phyloP scores from a whole-genome alignment of 2,329 filamentous ascomycete species.

The Amauroascus verrucosus region DNA sequence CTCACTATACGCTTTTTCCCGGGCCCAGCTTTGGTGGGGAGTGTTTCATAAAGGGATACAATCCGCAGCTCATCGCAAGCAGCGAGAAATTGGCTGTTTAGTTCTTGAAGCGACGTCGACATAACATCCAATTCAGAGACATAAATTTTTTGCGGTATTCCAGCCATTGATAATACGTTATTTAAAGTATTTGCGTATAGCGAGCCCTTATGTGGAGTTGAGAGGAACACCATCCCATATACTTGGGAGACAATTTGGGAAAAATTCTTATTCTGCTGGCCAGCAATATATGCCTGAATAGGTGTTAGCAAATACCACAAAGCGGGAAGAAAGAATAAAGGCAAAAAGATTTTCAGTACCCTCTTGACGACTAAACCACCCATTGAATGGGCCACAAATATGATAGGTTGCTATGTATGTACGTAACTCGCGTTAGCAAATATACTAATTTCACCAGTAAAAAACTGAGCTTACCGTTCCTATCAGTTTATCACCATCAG shows the following conservation, averaged over 20 bases:
- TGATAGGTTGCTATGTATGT: constrained; percentile 23
- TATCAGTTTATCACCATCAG: background rate
- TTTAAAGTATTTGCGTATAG: constrained; percentile 16
- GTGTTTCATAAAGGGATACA: constrained; percentile 39
- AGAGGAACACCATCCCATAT: constrained; percentile 18
- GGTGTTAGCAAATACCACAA: background rate
- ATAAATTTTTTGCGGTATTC: constrained; percentile 27
- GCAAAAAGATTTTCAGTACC: constrained; percentile 8
- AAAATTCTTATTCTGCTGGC: constrained; percentile 13
- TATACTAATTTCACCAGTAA: background rate
- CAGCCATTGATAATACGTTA: constrained; percentile 20
- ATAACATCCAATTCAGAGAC: constrained; percentile 31
- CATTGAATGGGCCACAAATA: constrained; percentile 40
- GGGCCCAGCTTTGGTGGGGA: constrained; percentile 20
- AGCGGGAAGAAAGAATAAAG: background rate
- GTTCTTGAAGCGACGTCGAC: constrained; percentile 27
- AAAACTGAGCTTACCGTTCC: constrained; percentile 2
- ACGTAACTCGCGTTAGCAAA: background rate
- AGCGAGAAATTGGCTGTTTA: constrained; percentile 39
- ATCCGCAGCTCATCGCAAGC: constrained; percentile 28
- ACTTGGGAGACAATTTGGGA: constrained; percentile 5
- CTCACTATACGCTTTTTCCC: constrained; percentile 11
- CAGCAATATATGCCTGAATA: constrained; percentile 15
- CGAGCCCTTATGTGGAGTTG: constrained; percentile 22
- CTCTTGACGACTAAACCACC: constrained; percentile 31